Evolutionary conservation across 148 eudicot species (phyloP).

Genomic region (Talinum fruticosum): DNA sequence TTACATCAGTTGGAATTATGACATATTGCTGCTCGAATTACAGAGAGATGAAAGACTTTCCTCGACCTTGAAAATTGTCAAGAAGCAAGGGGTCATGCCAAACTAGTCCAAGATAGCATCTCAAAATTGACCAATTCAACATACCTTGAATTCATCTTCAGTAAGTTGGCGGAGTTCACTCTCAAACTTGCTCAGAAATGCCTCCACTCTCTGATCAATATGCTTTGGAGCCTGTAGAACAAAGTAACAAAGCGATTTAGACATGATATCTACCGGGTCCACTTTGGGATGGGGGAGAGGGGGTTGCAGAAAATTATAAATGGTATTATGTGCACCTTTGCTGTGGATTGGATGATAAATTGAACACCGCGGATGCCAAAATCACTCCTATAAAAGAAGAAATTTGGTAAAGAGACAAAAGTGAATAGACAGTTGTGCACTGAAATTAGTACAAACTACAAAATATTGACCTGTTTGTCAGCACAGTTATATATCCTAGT

Average conservation of each 20-base stretch:
- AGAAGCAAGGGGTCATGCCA: neutral
- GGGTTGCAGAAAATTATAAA: neutral
- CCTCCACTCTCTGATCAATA: slow-evolving; percentile 75
- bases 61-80: neutral
- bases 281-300: no score
- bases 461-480: slow-evolving; percentile 56
- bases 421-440: neutral
- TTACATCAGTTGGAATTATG: neutral
- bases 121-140: slow-evolving; percentile 1
- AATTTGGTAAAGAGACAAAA: neutral
- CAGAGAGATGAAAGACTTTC: neutral
- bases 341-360: slow-evolving; percentile 82
- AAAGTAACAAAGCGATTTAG: slow-evolving; percentile 13
- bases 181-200: slow-evolving; percentile 76
- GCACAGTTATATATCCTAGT: slow-evolving; percentile 93
- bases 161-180: slow-evolving; percentile 68
- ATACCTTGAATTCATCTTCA: slow-evolving; percentile 75
- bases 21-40: neutral
- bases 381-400: slow-evolving; percentile 57
- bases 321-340: slow-evolving; percentile 45
- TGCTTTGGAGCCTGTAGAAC: slow-evolving; percentile 67
- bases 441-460: neutral
- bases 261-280: neutral
- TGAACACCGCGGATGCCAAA: slow-evolving; percentile 82
- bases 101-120: neutral